Percentiles rank a stretch among this genome's conserved stretches.
Evolutionary conservation across 2,329 filamentous ascomycete genomes (phyloP).

Genomic region (Hirsutella rhossiliensis): DNA sequence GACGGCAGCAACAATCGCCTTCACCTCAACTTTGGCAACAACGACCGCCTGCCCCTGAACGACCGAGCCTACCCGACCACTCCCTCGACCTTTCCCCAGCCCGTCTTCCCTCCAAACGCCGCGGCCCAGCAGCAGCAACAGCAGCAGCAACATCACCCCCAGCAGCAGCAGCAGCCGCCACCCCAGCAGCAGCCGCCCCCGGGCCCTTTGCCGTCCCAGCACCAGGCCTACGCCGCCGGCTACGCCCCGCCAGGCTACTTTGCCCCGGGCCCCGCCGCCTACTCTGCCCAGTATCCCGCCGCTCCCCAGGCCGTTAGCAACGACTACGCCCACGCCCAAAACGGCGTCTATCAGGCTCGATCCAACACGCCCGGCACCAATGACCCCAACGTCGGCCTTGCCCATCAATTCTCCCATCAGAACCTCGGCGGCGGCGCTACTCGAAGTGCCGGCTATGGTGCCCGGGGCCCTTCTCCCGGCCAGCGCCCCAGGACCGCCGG

Average conservation of each 20-base stretch:
- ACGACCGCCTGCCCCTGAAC: conserved; percentile 47
- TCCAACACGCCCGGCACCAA: conserved; percentile 51
- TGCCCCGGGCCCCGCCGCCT: conserved; percentile 46
- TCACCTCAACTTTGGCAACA: conserved; percentile 55
- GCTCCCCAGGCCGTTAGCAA: conserved; percentile 23
- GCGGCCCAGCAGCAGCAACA: conserved; percentile 24
- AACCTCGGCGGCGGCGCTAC: conserved; percentile 58
- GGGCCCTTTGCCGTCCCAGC: conserved; percentile 12
- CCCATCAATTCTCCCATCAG: conserved; percentile 94
- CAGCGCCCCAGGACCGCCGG: conserved; percentile 80
- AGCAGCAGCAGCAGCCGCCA: conserved; percentile 22
- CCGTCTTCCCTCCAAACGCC: conserved; percentile 43
- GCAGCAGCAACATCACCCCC: conserved; percentile 23
- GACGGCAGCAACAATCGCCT: conserved; percentile 48
- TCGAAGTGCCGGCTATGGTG: conserved; percentile 56
- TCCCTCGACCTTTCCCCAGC: conserved; percentile 91
- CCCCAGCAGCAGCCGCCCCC: conserved; percentile 28
- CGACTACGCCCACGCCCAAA: conserved; percentile 39
- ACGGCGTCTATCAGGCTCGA: conserved; percentile 33
- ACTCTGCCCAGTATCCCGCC: conserved; percentile 29
- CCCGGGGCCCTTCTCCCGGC: conserved; percentile 54
- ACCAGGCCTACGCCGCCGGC: conserved; percentile 34
- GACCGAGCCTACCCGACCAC: conserved; percentile 74
- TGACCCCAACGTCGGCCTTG: conserved; percentile 81
- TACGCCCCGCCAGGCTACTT: conserved; percentile 43